Evolutionary conservation across 2,329 filamentous ascomycete genomes (phyloP), one percentile per base, ranked within the genome.

Genomic region (Trichoderma semiorbis): DNA sequence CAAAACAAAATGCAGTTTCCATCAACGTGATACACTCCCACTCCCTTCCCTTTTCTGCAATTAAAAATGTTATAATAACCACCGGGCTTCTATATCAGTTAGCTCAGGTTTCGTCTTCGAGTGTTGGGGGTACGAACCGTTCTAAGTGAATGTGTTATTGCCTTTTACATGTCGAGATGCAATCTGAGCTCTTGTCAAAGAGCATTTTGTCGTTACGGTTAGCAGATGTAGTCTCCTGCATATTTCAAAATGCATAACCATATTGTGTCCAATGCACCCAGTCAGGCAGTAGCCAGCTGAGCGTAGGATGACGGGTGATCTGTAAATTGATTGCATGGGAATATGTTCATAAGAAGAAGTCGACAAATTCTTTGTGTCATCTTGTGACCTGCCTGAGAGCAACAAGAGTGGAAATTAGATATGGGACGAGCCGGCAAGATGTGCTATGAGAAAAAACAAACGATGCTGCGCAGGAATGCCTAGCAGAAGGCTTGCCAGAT

Each of bases 221-320:
- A 79, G 76, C 74, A 77, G 75, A 78, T 79, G 77, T 75, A 75
- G 75, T 74, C 78, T 76, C 77, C 78, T 77, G 78, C 81, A 83
- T 85, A 86, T 85, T 83, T 85, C 85, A 87, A 87, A 87, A 87
- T 84, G 81, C 83, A 83, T 88, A 88, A 88, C 80, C 84, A 88
- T 88, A 81, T 87, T 85, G 83, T 88, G 85, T 89, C 87, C 87
- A 89, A 89, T 84, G 82, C 85, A 83, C 85, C 83, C 82, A 78
- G 74, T 74, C 80, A 83, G 82, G 84, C 82, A 80, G 82, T 84
- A 84, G 81, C 83, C 80, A 80, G 80, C 79, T 80, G 80, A 82
- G 84, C 80, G 83, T 89, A 89, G 86, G 85, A 88, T 89, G 85
- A 86, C 81, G 81, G 81, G 84, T 85, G 84, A 87, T 84, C 79